Evolutionary conservation across 2,329 filamentous ascomycete genomes (phyloP).

Genomic region (Talaromyces rugulosus): DNA sequence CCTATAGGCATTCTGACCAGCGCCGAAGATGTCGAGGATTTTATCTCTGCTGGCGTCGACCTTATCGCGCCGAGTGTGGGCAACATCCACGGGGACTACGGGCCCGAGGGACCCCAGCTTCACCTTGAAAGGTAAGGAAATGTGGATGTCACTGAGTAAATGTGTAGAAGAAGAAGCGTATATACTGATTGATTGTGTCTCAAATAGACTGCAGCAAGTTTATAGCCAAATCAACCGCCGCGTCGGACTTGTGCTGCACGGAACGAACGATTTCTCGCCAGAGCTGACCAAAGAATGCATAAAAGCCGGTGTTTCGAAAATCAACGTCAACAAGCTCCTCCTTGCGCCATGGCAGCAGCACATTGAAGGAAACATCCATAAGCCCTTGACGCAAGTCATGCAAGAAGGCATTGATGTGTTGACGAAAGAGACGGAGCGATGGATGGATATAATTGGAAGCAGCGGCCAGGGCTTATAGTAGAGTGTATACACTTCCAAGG

Average conservation of each 20-base stretch:
- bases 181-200: too few relatives aligned
- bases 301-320: neutral
- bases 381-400: neutral
- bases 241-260: slow-evolving; percentile 4
- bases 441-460: neutral
- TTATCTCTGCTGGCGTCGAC: neutral
- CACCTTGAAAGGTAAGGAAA: neutral
- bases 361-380: neutral
- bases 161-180: too few relatives aligned
- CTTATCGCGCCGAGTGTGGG: neutral
- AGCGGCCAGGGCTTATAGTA: neutral
- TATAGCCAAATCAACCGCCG: neutral
- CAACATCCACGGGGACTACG: slow-evolving; percentile 1
- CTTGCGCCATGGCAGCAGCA: neutral
- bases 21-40: neutral
- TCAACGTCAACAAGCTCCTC: slow-evolving; percentile 4
- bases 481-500: too few relatives aligned
- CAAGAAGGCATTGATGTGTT: slow-evolving; percentile 2
- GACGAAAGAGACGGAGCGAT: neutral
- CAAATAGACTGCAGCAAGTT: neutral
- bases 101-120: neutral
- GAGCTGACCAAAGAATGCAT: slow-evolving; percentile 3
- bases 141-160: neutral
- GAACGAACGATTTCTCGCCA: slow-evolving; percentile 3
- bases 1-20: neutral